Conservation (phyloP, 768 basidiomycete genomes). For the Tylopilus subfusipes region DNA sequence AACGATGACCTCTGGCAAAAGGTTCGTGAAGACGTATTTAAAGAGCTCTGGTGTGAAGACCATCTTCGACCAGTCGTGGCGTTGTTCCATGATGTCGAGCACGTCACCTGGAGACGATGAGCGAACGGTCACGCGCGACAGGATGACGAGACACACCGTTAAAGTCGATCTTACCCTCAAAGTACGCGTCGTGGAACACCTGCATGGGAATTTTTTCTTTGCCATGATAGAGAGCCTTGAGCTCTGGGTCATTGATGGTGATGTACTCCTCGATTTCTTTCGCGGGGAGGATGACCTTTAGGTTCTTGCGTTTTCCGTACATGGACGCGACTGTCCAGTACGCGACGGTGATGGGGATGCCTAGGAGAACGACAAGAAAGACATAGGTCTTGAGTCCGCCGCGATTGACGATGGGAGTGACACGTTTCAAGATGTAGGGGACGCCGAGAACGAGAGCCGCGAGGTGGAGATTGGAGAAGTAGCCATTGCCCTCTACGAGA, state of each 20-base stretch:
- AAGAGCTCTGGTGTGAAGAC: constrained; percentile 87
- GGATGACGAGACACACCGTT: constrained; percentile 57
- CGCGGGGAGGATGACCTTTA: constrained; percentile 80
- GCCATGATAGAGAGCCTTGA: constrained; percentile 75
- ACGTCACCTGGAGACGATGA: constrained; percentile 66
- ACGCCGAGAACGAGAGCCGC: constrained; percentile 71
- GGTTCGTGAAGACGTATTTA: constrained; percentile 83
- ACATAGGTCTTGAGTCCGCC: constrained; percentile 85
- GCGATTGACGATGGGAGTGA: constrained; percentile 77
- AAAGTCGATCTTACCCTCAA: constrained; percentile 93
- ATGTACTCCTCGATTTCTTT: constrained; percentile 89
- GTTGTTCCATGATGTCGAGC: constrained; percentile 87
- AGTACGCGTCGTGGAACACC: constrained; percentile 95
- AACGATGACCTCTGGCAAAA: constrained; percentile 91
- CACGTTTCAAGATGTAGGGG: constrained; percentile 80
- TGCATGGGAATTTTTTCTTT: constrained; percentile 97
- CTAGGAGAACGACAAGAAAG: constrained; percentile 71
- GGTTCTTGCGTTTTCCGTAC: constrained; percentile 77
- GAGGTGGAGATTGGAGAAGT: constrained; percentile 80
- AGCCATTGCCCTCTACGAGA: constrained; percentile 81
- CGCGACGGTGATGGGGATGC: constrained; percentile 69
- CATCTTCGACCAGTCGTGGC: constrained; percentile 96
- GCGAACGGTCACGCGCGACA: not conserved
- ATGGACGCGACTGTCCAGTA: constrained; percentile 91
- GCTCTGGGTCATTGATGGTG: constrained; percentile 78